These are phyloP conservation scores for Poa annua DNA, from an alignment of 176 grass and related monocot genomes.

Conservation along the genomic window DNA sequence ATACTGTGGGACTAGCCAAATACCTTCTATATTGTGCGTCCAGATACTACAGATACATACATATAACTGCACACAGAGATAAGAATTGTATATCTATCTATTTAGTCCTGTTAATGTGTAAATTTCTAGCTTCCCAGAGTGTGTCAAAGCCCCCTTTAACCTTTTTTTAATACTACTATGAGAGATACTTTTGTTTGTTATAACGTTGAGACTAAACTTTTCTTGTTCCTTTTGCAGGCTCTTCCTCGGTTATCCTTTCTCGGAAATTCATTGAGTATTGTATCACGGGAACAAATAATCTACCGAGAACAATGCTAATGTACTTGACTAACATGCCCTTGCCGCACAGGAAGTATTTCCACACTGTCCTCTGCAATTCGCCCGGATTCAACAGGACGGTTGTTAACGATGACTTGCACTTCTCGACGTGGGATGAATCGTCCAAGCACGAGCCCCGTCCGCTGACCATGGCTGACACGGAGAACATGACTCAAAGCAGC, in stretches of 20 bases:
- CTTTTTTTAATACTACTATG: too few species aligned
- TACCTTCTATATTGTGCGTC: not conserved
- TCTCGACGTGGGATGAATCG: constrained; percentile 41
- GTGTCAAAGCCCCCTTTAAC: too few species aligned
- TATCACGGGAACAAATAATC: constrained; percentile 72
- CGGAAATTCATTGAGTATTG: constrained; percentile 82
- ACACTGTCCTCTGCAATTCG: constrained; percentile 91
- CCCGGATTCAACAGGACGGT: constrained; percentile 76
- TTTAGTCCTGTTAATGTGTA: too few species aligned
- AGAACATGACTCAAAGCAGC: constrained; percentile 67
- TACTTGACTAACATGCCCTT: constrained; percentile 81
- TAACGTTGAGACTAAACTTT: not conserved
- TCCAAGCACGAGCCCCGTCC: constrained; percentile 55
- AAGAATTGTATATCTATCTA: too few species aligned
- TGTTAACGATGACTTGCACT: constrained; percentile 82
- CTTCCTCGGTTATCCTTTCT: constrained; percentile 81
- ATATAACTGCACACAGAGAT: not conserved
- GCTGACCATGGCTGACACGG: constrained; percentile 53
- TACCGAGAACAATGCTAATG: constrained; percentile 89
- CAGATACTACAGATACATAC: not conserved
- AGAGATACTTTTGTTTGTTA: too few species aligned
- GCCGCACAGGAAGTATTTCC: constrained; percentile 84
- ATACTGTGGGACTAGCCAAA: not conserved
- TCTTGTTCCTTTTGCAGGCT: constrained; percentile 60
- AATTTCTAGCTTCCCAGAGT: too few species aligned